A percentile compares a stretch with the other conserved stretches of the same genome.
These are phyloP conservation scores for Coemansia furcata DNA, from an alignment of 192 early-diverging fungal species.

Conservation along the genomic window DNA sequence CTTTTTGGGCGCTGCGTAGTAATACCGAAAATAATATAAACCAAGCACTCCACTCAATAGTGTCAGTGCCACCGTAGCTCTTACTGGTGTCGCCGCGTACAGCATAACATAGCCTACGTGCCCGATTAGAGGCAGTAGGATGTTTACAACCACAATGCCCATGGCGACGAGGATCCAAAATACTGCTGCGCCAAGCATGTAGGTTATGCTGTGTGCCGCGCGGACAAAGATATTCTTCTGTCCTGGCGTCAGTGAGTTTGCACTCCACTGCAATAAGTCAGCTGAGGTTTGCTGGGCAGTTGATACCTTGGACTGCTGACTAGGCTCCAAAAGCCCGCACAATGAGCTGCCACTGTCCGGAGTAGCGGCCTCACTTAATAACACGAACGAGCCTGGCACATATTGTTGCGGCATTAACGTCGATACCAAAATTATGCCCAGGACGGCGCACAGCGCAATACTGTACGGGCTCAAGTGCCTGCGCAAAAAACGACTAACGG, in stretches of 20 bases:
- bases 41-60: constrained; percentile 11
- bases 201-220: not conserved
- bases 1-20: constrained; percentile 33
- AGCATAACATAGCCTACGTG: constrained; percentile 5
- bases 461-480: not conserved
- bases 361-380: not conserved
- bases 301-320: not conserved
- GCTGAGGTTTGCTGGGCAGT: not conserved
- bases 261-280: not conserved
- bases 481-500: constrained; percentile 1
- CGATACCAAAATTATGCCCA: not conserved
- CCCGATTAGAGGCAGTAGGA: constrained; percentile 10
- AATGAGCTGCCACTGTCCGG: not conserved
- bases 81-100: constrained; percentile 22
- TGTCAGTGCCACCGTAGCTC: not conserved
- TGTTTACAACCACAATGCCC: constrained; percentile 18
- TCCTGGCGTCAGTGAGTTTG: not conserved
- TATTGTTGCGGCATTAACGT: not conserved
- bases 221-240: not conserved
- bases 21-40: constrained; percentile 48
- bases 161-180: constrained; percentile 8
- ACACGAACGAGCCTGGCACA: not conserved
- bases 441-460: not conserved
- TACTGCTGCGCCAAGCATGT: constrained; percentile 1
- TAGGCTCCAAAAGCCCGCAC: not conserved